Evolutionary conservation across 352 stramenopile genomes (phyloP).

Genomic region (Globisporangium radiosum): DNA sequence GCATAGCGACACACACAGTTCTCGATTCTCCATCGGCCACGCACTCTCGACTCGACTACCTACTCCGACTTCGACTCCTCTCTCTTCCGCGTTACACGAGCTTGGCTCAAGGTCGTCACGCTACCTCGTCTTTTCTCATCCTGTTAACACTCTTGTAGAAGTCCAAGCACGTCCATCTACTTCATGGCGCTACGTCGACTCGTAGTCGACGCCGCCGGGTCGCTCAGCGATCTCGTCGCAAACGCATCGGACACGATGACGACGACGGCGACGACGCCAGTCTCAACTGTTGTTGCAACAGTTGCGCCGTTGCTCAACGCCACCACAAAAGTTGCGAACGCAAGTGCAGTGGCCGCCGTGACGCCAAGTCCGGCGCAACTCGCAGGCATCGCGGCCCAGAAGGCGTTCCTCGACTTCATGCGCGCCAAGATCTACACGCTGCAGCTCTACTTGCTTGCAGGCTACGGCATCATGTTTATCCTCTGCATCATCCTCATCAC

Average conservation of each 20-base stretch:
- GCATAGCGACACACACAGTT: too few relatives aligned
- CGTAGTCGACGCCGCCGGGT: background rate
- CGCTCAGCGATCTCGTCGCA: background rate
- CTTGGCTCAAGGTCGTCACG: too few relatives aligned
- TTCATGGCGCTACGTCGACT: background rate
- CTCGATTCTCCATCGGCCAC: too few relatives aligned
- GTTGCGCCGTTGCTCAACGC: slow-evolving; percentile 2
- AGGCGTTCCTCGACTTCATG: slow-evolving; percentile 31
- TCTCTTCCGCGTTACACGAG: too few relatives aligned
- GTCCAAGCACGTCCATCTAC: too few relatives aligned
- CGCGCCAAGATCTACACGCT: slow-evolving; percentile 35
- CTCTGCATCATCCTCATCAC: slow-evolving; percentile 34
- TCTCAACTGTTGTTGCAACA: background rate
- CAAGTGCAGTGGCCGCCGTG: background rate
- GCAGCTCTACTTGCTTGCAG: slow-evolving; percentile 45
- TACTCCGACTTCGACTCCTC: too few relatives aligned
- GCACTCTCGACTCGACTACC: too few relatives aligned
- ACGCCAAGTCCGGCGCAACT: slow-evolving; percentile 27
- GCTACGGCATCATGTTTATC: slow-evolving; percentile 54
- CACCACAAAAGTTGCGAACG: background rate
- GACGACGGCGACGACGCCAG: background rate
- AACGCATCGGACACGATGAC: background rate
- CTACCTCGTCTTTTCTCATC: too few relatives aligned
- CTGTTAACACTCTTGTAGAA: background rate
- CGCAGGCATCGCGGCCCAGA: slow-evolving; percentile 18